Percentiles rank a stretch among this genome's conserved stretches.
Conservation (phyloP, 805 yeast genomes). For the Ogataea polymorpha region DNA sequence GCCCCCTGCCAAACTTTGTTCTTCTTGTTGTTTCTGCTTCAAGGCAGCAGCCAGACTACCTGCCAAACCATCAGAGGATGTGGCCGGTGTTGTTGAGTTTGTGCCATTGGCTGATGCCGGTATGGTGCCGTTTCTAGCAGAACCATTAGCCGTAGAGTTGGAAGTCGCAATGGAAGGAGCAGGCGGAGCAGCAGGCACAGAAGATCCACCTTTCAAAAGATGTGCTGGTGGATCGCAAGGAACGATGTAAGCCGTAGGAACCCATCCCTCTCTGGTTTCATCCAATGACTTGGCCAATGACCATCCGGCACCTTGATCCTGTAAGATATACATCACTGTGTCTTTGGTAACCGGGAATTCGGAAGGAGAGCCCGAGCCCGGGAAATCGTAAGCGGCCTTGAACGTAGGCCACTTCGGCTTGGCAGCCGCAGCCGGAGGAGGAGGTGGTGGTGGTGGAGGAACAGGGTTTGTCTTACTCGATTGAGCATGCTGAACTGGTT, state of each 20-base stretch:
- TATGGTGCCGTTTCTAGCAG: slow-evolving; percentile 10
- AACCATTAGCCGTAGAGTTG: slow-evolving; percentile 14
- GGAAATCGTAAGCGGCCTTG: slow-evolving; percentile 84
- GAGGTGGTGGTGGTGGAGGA: slow-evolving; percentile 58
- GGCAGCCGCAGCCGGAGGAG: slow-evolving; percentile 68
- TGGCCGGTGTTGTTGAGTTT: slow-evolving; percentile 1
- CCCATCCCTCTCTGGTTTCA: slow-evolving; percentile 89
- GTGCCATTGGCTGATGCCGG: slow-evolving; percentile 11
- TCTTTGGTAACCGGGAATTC: slow-evolving; percentile 77
- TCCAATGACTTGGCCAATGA: slow-evolving; percentile 79
- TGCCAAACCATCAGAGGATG: slow-evolving; percentile 18
- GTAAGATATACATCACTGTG: slow-evolving; percentile 67
- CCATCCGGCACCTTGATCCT: slow-evolving; percentile 88
- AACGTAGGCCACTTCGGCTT: slow-evolving; percentile 71
- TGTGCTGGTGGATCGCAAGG: slow-evolving; percentile 50
- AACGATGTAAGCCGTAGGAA: slow-evolving; percentile 87
- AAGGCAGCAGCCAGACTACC: slow-evolving; percentile 68
- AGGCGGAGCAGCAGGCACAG: slow-evolving; percentile 34
- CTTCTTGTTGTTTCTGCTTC: slow-evolving; percentile 59
- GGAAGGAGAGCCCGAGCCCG: slow-evolving; percentile 80
- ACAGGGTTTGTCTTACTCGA: slow-evolving; percentile 9
- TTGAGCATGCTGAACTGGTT: slow-evolving; percentile 2
- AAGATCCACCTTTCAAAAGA: slow-evolving; percentile 25
- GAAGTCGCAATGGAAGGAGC: slow-evolving; percentile 26
- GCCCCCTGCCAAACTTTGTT: slow-evolving; percentile 69